These are phyloP conservation scores for Trichomonas tenax DNA, from an alignment of 208 protist species.

Conservation along the genomic window DNA sequence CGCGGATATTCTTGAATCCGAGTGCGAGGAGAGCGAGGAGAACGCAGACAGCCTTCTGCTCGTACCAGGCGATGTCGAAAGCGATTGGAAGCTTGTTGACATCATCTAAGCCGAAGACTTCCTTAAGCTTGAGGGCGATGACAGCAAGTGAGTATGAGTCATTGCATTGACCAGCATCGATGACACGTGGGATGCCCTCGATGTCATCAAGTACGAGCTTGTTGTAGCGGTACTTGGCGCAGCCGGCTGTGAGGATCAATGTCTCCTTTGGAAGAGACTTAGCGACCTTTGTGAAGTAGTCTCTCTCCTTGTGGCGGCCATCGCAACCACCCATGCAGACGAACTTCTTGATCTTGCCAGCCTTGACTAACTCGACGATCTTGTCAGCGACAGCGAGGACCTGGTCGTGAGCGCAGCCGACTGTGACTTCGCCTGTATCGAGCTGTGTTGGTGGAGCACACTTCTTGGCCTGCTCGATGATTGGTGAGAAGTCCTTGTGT, in stretches of 20 bases:
- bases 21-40: slow-evolving; percentile 54
- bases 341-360: slow-evolving; percentile 53
- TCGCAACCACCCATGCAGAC: slow-evolving; percentile 66
- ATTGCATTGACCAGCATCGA: slow-evolving; percentile 72
- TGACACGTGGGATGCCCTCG: slow-evolving; percentile 48
- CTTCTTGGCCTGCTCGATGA: not conserved
- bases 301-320: slow-evolving; percentile 47
- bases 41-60: slow-evolving; percentile 64
- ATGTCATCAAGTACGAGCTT: not conserved
- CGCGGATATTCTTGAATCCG: slow-evolving; percentile 52
- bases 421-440: not conserved
- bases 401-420: slow-evolving; percentile 34
- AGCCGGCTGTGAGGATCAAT: slow-evolving; percentile 51
- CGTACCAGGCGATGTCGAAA: slow-evolving; percentile 60
- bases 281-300: slow-evolving; percentile 55
- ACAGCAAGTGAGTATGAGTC: slow-evolving; percentile 55
- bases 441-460: not conserved
- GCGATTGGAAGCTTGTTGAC: slow-evolving; percentile 46
- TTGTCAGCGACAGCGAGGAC: slow-evolving; percentile 33
- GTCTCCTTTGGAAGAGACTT: slow-evolving; percentile 36
- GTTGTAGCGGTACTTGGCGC: slow-evolving; percentile 20
- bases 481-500: not conserved
- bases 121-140: slow-evolving; percentile 47
- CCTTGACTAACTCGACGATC: slow-evolving; percentile 52
- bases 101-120: slow-evolving; percentile 21